A percentile compares a stretch with the other conserved stretches of the same genome.
phyloP scores from a whole-genome alignment of 208 protist genomes.

The Leishmania arabica region DNA sequence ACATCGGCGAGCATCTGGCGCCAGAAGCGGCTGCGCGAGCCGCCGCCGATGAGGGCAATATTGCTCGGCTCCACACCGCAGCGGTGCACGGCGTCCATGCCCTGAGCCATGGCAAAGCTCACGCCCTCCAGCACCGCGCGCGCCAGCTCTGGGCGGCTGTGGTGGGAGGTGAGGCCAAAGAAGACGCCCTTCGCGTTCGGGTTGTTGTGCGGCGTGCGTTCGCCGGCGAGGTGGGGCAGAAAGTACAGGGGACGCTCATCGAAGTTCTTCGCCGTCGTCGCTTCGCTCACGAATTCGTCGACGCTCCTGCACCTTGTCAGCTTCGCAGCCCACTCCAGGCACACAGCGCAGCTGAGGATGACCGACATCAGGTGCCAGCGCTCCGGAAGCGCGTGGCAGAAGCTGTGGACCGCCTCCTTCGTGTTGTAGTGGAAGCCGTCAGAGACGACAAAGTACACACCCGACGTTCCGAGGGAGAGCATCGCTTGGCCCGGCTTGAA shows the following conservation, averaged over 20 bases:
- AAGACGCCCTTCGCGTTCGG: constrained; percentile 76
- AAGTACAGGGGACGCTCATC: constrained; percentile 65
- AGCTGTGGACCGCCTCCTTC: constrained; percentile 79
- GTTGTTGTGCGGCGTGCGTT: constrained; percentile 83
- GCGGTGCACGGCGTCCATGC: constrained; percentile 79
- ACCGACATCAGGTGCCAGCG: constrained; percentile 85
- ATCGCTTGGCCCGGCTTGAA: constrained; percentile 76
- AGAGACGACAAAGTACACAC: constrained; percentile 84
- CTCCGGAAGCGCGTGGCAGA: constrained; percentile 75
- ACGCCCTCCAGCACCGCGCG: constrained; percentile 74
- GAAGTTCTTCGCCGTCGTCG: constrained; percentile 51
- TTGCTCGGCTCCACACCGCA: constrained; percentile 58
- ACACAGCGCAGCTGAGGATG: constrained; percentile 79
- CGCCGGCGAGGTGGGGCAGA: constrained; percentile 72
- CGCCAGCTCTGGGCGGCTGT: constrained; percentile 58
- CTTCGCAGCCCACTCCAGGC: constrained; percentile 71
- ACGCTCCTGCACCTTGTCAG: constrained; percentile 67
- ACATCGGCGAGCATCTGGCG: constrained; percentile 82
- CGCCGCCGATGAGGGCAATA: constrained; percentile 74
- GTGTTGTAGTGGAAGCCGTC: constrained; percentile 78
- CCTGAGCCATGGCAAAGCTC: constrained; percentile 71
- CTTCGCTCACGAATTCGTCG: constrained; percentile 57
- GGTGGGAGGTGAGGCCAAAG: constrained; percentile 71
- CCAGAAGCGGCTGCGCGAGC: constrained; percentile 68
- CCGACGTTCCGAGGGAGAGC: constrained; percentile 83